Base-by-base conservation (phyloP, 495 filamentous ascomycete genomes). In the Penicillium steckii region DNA sequence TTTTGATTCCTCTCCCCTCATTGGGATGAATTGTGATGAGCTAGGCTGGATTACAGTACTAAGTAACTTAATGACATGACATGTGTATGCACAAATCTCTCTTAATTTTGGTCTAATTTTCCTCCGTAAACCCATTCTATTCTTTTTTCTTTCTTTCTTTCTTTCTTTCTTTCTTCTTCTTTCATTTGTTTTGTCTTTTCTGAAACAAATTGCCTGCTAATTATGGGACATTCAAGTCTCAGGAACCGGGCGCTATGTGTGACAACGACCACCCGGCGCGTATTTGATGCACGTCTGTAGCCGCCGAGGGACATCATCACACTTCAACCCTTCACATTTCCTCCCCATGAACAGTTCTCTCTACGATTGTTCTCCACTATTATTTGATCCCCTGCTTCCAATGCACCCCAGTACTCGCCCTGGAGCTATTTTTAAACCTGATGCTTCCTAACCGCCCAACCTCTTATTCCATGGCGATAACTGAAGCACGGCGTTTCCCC, bases 261-360 rank as follows among this genome's bases (percentile, higher is more conserved):
- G 54, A 66, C 49, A 54, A 35, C 46, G 55, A 56, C 46, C 56
- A 25, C 32, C 41, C 56, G 54, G 63, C 63, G 63, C 63, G 60
- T 66, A 66, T 42, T 62, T 26, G 30, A 42, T 44, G 18, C 48
- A 55, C 52, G 52, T 53, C 50, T 64, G 54, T 64, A 64, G 57
- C 57, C 63, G 63, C 63, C 60, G 60, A 56, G 23, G 32, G 18
- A 19, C 18, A 63, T 66, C 62, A 66, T n/a, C n/a, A n/a, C n/a
- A n/a, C n/a, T n/a, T n/a, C n/a, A n/a, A n/a, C 62, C 58, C 38
- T 53, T 35, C 46, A 44, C 15, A 24, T 12, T 21, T 23, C n/a
- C 21, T 24, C 40, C 50, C 26, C 45, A 48, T 7, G 18, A n/a
- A 35, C 41, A 24, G 13, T 6, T 23, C 6, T 30, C 18, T 37